phyloP scores from a whole-genome alignment of 2,329 filamentous ascomycete genomes.

The Neonectria coccinea region DNA sequence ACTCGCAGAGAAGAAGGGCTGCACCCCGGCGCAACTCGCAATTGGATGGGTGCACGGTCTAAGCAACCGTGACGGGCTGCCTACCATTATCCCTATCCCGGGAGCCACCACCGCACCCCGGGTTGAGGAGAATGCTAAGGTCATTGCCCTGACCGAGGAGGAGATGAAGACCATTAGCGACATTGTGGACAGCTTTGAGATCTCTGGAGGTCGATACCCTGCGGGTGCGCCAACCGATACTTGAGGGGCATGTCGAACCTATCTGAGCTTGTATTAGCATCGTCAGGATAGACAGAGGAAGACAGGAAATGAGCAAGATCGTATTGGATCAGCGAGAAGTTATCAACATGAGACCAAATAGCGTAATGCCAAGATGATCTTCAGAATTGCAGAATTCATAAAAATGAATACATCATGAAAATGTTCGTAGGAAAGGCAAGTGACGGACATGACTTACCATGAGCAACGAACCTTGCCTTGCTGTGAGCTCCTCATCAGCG shows the following conservation, averaged over 20 bases:
- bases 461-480: not conserved
- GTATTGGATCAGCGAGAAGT: conserved; percentile 42
- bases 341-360: conserved; percentile 48
- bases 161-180: conserved; percentile 64
- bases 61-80: conserved; percentile 63
- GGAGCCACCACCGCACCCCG: conserved; percentile 69
- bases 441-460: conserved; percentile 32
- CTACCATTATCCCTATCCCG: conserved; percentile 73
- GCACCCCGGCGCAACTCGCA: conserved; percentile 73
- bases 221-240: conserved; percentile 52
- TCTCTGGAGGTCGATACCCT: conserved; percentile 63
- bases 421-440: conserved; percentile 11
- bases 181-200: conserved; percentile 61
- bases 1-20: conserved; percentile 70
- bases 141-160: conserved; percentile 60
- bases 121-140: conserved; percentile 70
- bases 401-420: conserved; percentile 54
- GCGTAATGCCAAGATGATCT: conserved; percentile 40
- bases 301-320: conserved; percentile 10
- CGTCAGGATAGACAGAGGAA: conserved; percentile 1
- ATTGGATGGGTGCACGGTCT: conserved; percentile 71
- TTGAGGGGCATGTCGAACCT: conserved; percentile 36
- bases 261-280: conserved; percentile 1
- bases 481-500: not conserved
- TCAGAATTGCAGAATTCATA: conserved; percentile 65